phyloP scores from a whole-genome alignment of 1,284 basidiomycete species.

The Omphalotus olearius region DNA sequence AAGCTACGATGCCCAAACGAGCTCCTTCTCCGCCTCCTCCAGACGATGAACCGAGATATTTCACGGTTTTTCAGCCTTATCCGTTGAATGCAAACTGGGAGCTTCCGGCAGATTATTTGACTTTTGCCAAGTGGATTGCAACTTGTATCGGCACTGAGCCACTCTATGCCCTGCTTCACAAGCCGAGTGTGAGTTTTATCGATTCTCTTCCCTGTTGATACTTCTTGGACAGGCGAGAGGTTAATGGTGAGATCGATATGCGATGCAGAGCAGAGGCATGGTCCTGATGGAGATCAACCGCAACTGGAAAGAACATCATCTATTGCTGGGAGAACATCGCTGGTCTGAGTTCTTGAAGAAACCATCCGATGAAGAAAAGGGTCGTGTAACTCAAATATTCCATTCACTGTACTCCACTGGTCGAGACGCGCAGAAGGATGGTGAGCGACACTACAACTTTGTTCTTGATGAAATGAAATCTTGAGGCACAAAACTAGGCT shows the following conservation, averaged over 20 bases:
- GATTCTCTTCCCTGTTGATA: neutral
- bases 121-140: constrained; percentile 62
- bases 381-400: constrained; percentile 44
- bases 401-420: constrained; percentile 44
- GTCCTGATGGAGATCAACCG: constrained; percentile 58
- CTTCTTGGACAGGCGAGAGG: too few relatives aligned
- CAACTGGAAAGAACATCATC: constrained; percentile 23
- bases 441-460: constrained; percentile 19
- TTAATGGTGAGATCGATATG: neutral
- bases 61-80: constrained; percentile 59
- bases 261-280: constrained; percentile 54
- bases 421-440: constrained; percentile 38
- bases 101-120: constrained; percentile 37
- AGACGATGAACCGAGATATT: constrained; percentile 54
- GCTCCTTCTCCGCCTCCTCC: constrained; percentile 49
- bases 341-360: constrained; percentile 52
- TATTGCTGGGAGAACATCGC: constrained; percentile 59
- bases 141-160: constrained; percentile 43
- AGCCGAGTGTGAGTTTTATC: constrained; percentile 50
- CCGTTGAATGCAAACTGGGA: constrained; percentile 55
- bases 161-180: constrained; percentile 54
- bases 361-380: constrained; percentile 39
- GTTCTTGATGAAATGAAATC: neutral
- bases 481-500: constrained; percentile 39
- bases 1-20: constrained; percentile 52